A percentile compares a stretch with the other conserved stretches of the same genome.
Evolutionary conservation across 345 rosid genomes (phyloP).

Genomic region (Acer negundo): DNA sequence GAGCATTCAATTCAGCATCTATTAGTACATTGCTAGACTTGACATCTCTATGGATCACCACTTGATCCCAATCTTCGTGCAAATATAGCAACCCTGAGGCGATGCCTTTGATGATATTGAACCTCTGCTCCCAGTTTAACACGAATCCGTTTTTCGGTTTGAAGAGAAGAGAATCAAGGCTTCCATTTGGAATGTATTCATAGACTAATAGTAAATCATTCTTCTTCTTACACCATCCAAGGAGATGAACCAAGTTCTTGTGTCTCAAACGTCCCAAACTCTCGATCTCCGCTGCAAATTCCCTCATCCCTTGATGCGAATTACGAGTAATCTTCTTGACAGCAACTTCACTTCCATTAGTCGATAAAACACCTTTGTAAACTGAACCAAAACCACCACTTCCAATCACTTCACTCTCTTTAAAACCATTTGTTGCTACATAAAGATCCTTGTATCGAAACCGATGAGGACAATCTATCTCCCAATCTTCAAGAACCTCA

Average conservation of each 20-base stretch:
- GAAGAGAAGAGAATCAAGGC: constrained; percentile 58
- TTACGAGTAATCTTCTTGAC: constrained; percentile 64
- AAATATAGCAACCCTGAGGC: constrained; percentile 63
- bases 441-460: constrained; percentile 61
- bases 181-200: constrained; percentile 68
- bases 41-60: constrained; percentile 80
- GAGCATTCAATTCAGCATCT: constrained; percentile 60
- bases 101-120: constrained; percentile 61
- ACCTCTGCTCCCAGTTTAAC: constrained; percentile 69
- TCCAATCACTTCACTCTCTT: constrained; percentile 61
- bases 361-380: constrained; percentile 53
- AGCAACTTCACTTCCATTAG: constrained; percentile 47
- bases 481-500: constrained; percentile 68
- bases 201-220: constrained; percentile 71
- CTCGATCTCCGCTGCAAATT: constrained; percentile 76
- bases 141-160: constrained; percentile 23
- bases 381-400: constrained; percentile 76
- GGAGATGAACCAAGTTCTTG: constrained; percentile 70
- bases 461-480: constrained; percentile 71
- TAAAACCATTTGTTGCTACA: constrained; percentile 63
- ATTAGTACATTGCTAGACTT: constrained; percentile 79
- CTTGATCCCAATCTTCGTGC: constrained; percentile 79
- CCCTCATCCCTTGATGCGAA: constrained; percentile 71
- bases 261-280: constrained; percentile 71
- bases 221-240: constrained; percentile 72